Conservation (phyloP, 768 basidiomycete species). For the Paxillus involutus region DNA sequence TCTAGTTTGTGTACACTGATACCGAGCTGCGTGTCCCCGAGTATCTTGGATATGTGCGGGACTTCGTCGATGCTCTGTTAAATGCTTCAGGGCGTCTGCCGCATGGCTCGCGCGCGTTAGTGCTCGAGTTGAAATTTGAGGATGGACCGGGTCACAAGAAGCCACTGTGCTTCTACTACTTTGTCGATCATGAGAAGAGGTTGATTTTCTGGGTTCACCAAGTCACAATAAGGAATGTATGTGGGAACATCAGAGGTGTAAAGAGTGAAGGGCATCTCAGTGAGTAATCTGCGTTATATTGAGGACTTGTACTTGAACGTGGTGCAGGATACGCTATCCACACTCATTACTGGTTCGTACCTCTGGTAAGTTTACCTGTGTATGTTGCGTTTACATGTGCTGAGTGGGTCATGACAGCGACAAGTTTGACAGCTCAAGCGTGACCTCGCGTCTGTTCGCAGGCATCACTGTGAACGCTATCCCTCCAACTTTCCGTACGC, state of each 20-base stretch:
- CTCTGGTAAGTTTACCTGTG: not conserved
- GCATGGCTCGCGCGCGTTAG: not conserved
- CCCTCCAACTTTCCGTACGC: not conserved
- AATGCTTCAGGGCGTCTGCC: not conserved
- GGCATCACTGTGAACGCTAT: not conserved
- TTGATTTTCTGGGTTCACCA: slow-evolving; percentile 49
- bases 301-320: not conserved
- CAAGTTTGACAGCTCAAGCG: not conserved
- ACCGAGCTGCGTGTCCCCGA: not conserved
- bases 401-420: not conserved
- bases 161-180: slow-evolving; percentile 38
- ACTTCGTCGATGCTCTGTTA: not conserved
- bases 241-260: slow-evolving; percentile 40
- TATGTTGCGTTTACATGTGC: not conserved
- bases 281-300: not conserved
- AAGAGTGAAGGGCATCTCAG: slow-evolving; percentile 14
- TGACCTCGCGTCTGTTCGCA: not conserved
- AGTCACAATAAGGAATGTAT: slow-evolving; percentile 36
- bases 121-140: not conserved
- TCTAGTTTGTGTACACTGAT: slow-evolving; percentile 42
- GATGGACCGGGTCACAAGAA: not conserved
- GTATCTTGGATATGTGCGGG: not conserved
- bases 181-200: slow-evolving; percentile 40
- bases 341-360: slow-evolving; percentile 24
- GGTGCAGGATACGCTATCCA: slow-evolving; percentile 21